Percentiles rank a stretch among this genome's conserved stretches.
phyloP scores from a whole-genome alignment of 208 protist species.

The Angomonas deanei region DNA sequence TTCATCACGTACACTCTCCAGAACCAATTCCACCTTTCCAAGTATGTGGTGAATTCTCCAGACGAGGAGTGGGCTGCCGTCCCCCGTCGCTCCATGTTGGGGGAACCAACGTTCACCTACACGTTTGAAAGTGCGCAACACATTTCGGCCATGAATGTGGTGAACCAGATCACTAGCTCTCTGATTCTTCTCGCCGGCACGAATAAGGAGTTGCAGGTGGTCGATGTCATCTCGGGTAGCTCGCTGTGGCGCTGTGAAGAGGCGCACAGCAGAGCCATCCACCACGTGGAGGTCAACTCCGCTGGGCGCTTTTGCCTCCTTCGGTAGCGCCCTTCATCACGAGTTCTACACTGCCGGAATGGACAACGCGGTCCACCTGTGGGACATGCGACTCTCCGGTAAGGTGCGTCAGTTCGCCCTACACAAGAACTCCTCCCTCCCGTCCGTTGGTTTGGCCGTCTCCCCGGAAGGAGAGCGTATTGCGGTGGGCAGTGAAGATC shows the following conservation, averaged over 20 bases:
- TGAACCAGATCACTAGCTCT: slow-evolving; percentile 77
- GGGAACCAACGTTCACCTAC: slow-evolving; percentile 19
- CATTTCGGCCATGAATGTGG: slow-evolving; percentile 46
- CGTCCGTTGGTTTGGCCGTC: slow-evolving; percentile 51
- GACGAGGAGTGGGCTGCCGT: background rate
- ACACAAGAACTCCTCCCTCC: slow-evolving; percentile 59
- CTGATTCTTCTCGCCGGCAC: slow-evolving; percentile 61
- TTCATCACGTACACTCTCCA: slow-evolving; percentile 34
- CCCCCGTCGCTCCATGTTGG: slow-evolving; percentile 1
- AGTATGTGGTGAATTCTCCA: background rate
- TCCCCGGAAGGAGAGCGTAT: slow-evolving; percentile 43
- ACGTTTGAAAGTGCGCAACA: slow-evolving; percentile 25
- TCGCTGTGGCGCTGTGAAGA: slow-evolving; percentile 29
- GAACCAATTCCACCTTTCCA: slow-evolving; percentile 2
- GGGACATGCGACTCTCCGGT: slow-evolving; percentile 53
- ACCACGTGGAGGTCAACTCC: slow-evolving; percentile 49
- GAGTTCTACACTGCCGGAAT: slow-evolving; percentile 63
- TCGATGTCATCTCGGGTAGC: slow-evolving; percentile 47
- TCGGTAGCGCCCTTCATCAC: slow-evolving; percentile 24
- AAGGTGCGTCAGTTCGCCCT: slow-evolving; percentile 60
- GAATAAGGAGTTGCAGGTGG: slow-evolving; percentile 57
- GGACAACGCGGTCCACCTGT: slow-evolving; percentile 61
- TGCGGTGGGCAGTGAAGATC: slow-evolving; percentile 74
- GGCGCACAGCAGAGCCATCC: slow-evolving; percentile 63
- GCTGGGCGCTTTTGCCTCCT: slow-evolving; percentile 31